Conservation (phyloP, 192 early-diverging fungal genomes). For the Dimargaris cristalligena region DNA sequence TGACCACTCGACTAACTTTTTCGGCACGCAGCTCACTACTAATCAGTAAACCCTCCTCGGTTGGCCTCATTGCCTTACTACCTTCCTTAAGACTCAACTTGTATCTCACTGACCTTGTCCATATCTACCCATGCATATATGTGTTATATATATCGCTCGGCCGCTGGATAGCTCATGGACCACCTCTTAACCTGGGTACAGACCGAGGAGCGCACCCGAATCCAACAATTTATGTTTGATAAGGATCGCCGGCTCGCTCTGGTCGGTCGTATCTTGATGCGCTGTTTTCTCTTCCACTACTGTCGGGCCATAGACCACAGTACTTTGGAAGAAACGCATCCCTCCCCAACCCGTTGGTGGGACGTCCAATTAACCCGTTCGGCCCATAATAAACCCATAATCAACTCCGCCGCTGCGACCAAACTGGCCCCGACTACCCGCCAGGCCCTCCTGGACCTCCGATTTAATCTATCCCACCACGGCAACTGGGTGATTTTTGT, state of each 20-base stretch:
- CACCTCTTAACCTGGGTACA: not conserved
- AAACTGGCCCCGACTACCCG: not conserved
- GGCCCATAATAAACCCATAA: not conserved
- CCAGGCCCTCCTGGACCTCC: not conserved
- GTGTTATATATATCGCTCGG: too few relatives aligned
- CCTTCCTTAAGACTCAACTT: too few relatives aligned
- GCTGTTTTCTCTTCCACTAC: conserved; percentile 1
- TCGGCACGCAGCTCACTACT: too few relatives aligned
- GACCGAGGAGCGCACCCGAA: conserved; percentile 12
- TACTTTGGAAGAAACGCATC: too few relatives aligned
- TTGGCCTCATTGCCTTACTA: too few relatives aligned
- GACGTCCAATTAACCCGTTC: not conserved
- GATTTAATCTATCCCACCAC: conserved; percentile 24
- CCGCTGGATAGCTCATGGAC: not conserved
- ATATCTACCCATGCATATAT: too few relatives aligned
- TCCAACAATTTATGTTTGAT: conserved; percentile 12
- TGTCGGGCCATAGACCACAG: too few relatives aligned
- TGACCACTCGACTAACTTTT: too few relatives aligned
- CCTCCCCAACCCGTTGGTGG: too few relatives aligned
- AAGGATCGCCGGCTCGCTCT: conserved; percentile 13
- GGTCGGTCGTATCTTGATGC: conserved; percentile 14
- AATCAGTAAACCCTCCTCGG: too few relatives aligned
- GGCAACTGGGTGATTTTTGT: conserved; percentile 21
- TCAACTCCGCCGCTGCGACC: not conserved
- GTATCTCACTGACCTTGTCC: too few relatives aligned